Conservation (phyloP, 148 eudicot species). For the Chenopodium formosanum region DNA sequence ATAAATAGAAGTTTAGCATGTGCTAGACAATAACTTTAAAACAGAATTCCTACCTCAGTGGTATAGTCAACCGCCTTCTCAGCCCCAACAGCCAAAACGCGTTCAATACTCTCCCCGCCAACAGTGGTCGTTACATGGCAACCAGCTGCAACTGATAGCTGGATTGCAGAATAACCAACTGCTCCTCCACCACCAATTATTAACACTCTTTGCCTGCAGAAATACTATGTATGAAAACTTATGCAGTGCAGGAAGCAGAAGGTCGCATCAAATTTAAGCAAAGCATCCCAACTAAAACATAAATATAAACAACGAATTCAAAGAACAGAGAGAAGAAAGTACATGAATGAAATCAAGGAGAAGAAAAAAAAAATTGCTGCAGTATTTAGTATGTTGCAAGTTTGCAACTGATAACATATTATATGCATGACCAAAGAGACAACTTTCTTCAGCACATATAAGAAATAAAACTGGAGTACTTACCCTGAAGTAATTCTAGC, state of each 20-base stretch:
- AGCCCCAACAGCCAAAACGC: conserved; percentile 79
- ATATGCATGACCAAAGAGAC: not conserved
- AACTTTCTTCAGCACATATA: not conserved
- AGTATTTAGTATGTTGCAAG: not conserved
- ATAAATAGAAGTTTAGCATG: not conserved
- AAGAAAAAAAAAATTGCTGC: not conserved
- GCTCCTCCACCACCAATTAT: conserved; percentile 97
- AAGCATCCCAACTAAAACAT: not conserved
- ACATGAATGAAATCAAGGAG: not conserved
- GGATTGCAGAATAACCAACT: conserved; percentile 90
- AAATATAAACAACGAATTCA: not conserved
- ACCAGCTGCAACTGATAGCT: conserved; percentile 79
- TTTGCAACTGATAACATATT: not conserved
- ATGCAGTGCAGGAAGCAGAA: not conserved
- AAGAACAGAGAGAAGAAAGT: not conserved
- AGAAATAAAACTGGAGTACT: conserved; percentile 19
- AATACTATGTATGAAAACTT: conserved; percentile 4
- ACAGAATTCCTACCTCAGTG: conserved; percentile 48
- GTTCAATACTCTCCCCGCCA: conserved; percentile 72
- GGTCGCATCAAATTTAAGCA: not conserved
- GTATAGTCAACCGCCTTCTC: conserved; percentile 84
- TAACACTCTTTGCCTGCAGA: conserved; percentile 69
- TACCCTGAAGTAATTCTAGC: conserved; percentile 89
- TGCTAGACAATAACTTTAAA: not conserved
- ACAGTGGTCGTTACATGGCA: conserved; percentile 89